A percentile compares a stretch with the other conserved stretches of the same genome.
phyloP scores from a whole-genome alignment of 2,329 filamentous ascomycete genomes.

The Biscogniauxia mediterranea region DNA sequence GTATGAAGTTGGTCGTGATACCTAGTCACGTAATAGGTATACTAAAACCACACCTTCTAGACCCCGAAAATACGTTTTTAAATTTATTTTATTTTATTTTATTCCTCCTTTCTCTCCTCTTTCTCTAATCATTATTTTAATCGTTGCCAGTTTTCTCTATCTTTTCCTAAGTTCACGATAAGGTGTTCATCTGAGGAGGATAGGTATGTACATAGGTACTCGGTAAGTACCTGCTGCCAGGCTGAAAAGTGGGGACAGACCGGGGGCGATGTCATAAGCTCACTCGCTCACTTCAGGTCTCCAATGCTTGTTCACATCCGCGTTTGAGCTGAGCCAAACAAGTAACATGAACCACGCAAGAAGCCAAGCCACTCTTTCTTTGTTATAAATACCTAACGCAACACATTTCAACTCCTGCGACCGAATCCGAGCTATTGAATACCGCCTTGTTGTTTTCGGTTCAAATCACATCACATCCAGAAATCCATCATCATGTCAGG shows the following conservation, averaged over 20 bases:
- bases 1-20: too few species aligned
- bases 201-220: not conserved
- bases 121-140: too few species aligned
- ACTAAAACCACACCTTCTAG: too few species aligned
- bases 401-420: not conserved
- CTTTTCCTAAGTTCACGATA: too few species aligned
- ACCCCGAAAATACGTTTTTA: too few species aligned
- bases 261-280: not conserved
- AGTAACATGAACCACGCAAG: not conserved
- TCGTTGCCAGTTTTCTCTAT: too few species aligned
- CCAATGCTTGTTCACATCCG: not conserved
- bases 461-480: not conserved
- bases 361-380: not conserved
- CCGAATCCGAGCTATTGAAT: not conserved
- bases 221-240: not conserved
- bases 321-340: not conserved
- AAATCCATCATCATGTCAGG: slow-evolving; percentile 58
- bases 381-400: not conserved
- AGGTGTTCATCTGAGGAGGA: not conserved
- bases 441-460: slow-evolving; percentile 1
- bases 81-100: too few species aligned
- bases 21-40: too few species aligned
- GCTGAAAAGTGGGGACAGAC: not conserved
- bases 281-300: too few species aligned
- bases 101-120: too few species aligned